Evolutionary conservation across 2,329 filamentous ascomycete species (phyloP), one percentile per base, ranked within the genome.

Genomic region (Penicillium janthinellum): DNA sequence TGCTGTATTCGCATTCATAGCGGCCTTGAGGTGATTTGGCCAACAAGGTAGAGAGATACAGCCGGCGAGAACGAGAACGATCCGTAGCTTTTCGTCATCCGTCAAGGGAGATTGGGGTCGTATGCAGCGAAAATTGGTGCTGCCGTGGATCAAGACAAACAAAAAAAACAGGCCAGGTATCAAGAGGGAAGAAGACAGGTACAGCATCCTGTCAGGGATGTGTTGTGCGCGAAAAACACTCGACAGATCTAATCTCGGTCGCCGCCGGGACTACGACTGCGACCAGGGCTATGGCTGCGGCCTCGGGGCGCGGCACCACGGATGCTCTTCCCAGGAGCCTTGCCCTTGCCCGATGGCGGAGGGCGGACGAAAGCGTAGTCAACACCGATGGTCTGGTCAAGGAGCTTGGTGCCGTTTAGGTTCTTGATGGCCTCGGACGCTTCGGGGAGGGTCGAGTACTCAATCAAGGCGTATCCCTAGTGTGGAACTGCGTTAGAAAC

Each of bases 291-390:
- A 60, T 78, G 75, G 65, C 76, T 79, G 64, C 80, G 74, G 54
- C 68, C 74, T 42, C 77, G 74, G 37, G 51, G 12, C 45, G 67
- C 74, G 49, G 67, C 75, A 47, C 76, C 77, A 52, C 76, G 73
- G 11, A 68, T 75, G 42, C 72, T 79, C 65, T 84, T 84, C 56
- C 65, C 73, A 28, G 73, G 75, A 50, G 66, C 71, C 58, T 80
- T 79, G 34, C 71, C 73, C 65, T 81, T 81, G 62, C 71, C 73
- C 5, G 77, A 78, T 45, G 81, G 76, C 5, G 80, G 83, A n/a
- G 86, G 86, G 50, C 86, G 80, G 54, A 89, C 86, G 69, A 89
- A 89, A 2, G 86, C 86, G 65, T 84, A 89, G 73, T 89, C 86
- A 48, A 88, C 86, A 14, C 77, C 75, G 61, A 89, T 81, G n/a